phyloP scores from a whole-genome alignment of 129 eudicot species.

The Flaveria sonorensis region DNA sequence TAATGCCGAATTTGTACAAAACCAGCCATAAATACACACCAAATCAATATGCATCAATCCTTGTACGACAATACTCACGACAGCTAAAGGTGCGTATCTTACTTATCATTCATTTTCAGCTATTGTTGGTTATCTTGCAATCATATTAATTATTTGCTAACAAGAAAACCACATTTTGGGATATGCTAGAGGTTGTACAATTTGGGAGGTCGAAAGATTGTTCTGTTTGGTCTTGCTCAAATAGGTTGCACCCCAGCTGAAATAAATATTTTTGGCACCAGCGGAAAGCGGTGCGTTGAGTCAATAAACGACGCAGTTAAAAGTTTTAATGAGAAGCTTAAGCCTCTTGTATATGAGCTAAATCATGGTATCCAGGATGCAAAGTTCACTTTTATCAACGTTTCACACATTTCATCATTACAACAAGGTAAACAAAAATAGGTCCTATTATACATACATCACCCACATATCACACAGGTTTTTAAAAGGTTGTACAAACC shows the following conservation, averaged over 20 bases:
- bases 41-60: slow-evolving; percentile 29
- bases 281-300: slow-evolving; percentile 31
- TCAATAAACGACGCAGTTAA: slow-evolving; percentile 19
- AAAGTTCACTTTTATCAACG: slow-evolving; percentile 37
- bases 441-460: too few relatives aligned
- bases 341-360: slow-evolving; percentile 42
- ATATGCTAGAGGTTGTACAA: slow-evolving; percentile 38
- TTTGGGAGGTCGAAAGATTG: slow-evolving; percentile 54
- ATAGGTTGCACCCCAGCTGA: slow-evolving; percentile 50
- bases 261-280: background rate
- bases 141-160: slow-evolving; percentile 9
- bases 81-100: slow-evolving; percentile 38
- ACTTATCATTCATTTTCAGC: background rate
- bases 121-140: background rate
- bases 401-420: slow-evolving; percentile 23
- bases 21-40: slow-evolving; percentile 28
- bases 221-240: slow-evolving; percentile 40
- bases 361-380: slow-evolving; percentile 32
- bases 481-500: too few relatives aligned
- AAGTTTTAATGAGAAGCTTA: slow-evolving; percentile 44
- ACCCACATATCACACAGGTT: too few relatives aligned
- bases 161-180: background rate
- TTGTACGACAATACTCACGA: slow-evolving; percentile 31
- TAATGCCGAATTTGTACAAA: slow-evolving; percentile 33
- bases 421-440: slow-evolving; percentile 22